These are phyloP conservation scores for Nitzschia palea DNA, from an alignment of 108 stramenopile genomes.

Conservation along the genomic window DNA sequence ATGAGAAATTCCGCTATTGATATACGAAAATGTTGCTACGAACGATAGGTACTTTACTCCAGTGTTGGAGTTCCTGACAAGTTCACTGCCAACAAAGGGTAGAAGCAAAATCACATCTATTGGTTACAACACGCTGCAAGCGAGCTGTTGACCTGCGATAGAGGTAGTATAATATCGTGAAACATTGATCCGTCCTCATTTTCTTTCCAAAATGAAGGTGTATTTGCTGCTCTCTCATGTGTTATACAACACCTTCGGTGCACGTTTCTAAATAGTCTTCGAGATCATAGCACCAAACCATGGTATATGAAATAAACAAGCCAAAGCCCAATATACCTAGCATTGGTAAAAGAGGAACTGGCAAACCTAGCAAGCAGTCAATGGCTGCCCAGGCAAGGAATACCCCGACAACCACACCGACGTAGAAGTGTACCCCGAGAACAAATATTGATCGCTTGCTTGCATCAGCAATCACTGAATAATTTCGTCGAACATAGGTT, in stretches of 20 bases:
- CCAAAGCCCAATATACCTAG: slow-evolving; percentile 13
- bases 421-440: slow-evolving; percentile 16
- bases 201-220: too few species aligned
- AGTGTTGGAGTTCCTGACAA: too few species aligned
- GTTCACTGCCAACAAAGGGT: too few species aligned
- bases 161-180: too few species aligned
- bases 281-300: slow-evolving; percentile 25
- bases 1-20: too few species aligned
- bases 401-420: slow-evolving; percentile 13
- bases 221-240: not conserved
- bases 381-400: slow-evolving; percentile 11
- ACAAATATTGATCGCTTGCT: slow-evolving; percentile 14
- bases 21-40: too few species aligned
- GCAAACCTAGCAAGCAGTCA: slow-evolving; percentile 7
- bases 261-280: not conserved
- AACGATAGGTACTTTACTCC: too few species aligned
- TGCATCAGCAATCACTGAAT: not conserved
- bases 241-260: not conserved
- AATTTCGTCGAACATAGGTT: not conserved
- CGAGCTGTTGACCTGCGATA: too few species aligned
- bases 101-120: too few species aligned
- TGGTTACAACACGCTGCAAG: too few species aligned
- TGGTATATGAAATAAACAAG: slow-evolving; percentile 14
- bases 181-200: not conserved
- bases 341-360: slow-evolving; percentile 18